phyloP scores from a whole-genome alignment of 768 basidiomycete species.

The Mycena amicta region DNA sequence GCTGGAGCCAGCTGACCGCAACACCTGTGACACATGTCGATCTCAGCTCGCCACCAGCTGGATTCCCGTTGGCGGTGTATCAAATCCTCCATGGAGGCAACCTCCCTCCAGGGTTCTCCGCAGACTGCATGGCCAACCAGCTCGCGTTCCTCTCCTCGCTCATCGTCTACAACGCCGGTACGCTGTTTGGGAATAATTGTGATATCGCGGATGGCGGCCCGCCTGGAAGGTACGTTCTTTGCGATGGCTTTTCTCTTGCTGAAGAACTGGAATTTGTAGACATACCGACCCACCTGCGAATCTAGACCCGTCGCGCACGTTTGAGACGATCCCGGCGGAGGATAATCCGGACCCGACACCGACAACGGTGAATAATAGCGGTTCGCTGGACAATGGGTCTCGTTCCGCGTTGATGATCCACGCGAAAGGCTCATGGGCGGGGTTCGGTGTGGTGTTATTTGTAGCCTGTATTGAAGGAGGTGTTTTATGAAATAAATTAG shows the following conservation, averaged over 20 bases:
- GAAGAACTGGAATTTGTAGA: neutral
- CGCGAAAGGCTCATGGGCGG: no score
- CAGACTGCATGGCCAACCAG: conserved; percentile 34
- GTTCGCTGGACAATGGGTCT: no score
- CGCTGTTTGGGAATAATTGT: conserved; percentile 34
- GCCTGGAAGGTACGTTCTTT: neutral
- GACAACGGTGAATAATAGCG: no score
- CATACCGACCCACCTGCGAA: neutral
- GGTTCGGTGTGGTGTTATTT: no score
- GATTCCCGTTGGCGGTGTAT: conserved; percentile 30
- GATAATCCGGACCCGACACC: neutral
- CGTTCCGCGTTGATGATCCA: no score
- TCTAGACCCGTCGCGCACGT: conserved; percentile 9
- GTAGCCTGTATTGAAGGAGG: no score
- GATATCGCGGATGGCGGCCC: conserved; percentile 10
- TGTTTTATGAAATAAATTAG: no score
- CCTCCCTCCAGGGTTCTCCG: conserved; percentile 28
- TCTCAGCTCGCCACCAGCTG: no score
- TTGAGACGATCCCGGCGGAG: neutral
- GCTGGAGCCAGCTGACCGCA: no score
- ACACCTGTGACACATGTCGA: no score
- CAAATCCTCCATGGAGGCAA: conserved; percentile 24
- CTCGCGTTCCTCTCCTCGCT: conserved; percentile 27
- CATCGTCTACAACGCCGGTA: conserved; percentile 24
- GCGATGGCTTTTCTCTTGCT: neutral